These are phyloP conservation scores for Protomyces inouyei DNA, from an alignment of 1,139 yeast species.

Conservation along the genomic window DNA sequence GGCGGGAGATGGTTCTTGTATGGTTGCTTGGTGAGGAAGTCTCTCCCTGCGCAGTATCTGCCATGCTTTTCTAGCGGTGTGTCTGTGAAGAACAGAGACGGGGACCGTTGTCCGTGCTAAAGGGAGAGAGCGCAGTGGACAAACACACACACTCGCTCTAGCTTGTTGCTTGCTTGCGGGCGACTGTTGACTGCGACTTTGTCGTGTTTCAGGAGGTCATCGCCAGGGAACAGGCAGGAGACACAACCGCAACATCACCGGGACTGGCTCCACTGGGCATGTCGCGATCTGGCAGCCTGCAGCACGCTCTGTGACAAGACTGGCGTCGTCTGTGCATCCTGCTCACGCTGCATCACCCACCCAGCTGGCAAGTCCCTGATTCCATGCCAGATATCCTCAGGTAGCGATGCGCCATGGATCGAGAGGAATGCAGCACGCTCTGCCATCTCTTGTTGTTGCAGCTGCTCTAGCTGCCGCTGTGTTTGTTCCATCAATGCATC, in stretches of 20 bases:
- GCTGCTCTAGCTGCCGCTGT: background rate
- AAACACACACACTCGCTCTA: too few species aligned
- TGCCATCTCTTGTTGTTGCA: constrained; percentile 1
- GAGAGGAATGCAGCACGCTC: constrained; percentile 2
- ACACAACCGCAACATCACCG: too few species aligned
- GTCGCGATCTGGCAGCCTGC: background rate
- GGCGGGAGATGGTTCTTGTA: background rate
- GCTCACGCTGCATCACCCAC: background rate
- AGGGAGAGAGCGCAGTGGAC: too few species aligned
- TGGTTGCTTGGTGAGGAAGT: too few species aligned
- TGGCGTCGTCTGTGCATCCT: background rate
- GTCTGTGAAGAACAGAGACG: too few species aligned
- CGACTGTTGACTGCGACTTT: too few species aligned
- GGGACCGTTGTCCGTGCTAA: too few species aligned
- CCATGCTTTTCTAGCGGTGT: too few species aligned
- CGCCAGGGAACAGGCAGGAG: too few species aligned
- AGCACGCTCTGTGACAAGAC: background rate
- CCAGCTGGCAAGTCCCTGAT: background rate
- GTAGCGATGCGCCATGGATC: constrained; percentile 8
- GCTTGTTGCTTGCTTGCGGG: too few species aligned
- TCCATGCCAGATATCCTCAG: constrained; percentile 22
- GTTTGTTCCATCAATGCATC: constrained; percentile 2
- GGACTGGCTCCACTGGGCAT: background rate
- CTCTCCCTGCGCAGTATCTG: too few species aligned
- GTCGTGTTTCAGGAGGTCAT: too few species aligned